A percentile compares a stretch with the other conserved stretches of the same genome.
phyloP scores from a whole-genome alignment of 208 protist genomes.

The Leishmania gerbilli region DNA sequence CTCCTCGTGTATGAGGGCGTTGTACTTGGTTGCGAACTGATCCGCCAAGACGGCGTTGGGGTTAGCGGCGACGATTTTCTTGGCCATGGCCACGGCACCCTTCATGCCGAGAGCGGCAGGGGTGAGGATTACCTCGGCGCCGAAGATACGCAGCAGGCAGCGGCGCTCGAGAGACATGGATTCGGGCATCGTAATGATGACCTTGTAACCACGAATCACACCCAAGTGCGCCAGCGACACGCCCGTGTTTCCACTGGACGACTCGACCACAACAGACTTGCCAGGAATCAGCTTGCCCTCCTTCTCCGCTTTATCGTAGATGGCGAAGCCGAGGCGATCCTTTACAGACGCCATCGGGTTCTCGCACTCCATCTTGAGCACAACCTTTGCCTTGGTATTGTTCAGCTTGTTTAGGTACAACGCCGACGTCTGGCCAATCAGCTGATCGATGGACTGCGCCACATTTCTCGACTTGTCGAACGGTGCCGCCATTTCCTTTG shows the following conservation, averaged over 20 bases:
- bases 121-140: slow-evolving; percentile 89
- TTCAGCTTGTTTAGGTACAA: slow-evolving; percentile 88
- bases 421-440: slow-evolving; percentile 91
- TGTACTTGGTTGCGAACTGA: slow-evolving; percentile 90
- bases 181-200: slow-evolving; percentile 92
- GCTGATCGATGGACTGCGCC: slow-evolving; percentile 68
- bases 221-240: slow-evolving; percentile 86
- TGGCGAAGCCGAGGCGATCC: slow-evolving; percentile 82
- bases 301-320: slow-evolving; percentile 83
- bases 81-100: slow-evolving; percentile 78
- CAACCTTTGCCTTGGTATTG: slow-evolving; percentile 74
- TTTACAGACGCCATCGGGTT: slow-evolving; percentile 89
- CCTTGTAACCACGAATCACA: slow-evolving; percentile 80
- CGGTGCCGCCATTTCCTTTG: slow-evolving; percentile 13
- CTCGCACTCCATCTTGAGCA: slow-evolving; percentile 86
- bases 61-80: slow-evolving; percentile 74
- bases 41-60: slow-evolving; percentile 76
- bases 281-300: slow-evolving; percentile 80
- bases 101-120: slow-evolving; percentile 90
- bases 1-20: slow-evolving; percentile 87
- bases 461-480: slow-evolving; percentile 69
- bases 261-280: slow-evolving; percentile 87
- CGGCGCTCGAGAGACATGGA: slow-evolving; percentile 90
- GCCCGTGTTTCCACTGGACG: slow-evolving; percentile 92
- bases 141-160: slow-evolving; percentile 83